Conservation (phyloP, 2,329 filamentous ascomycete genomes). For the Monosporascus sp. region DNA sequence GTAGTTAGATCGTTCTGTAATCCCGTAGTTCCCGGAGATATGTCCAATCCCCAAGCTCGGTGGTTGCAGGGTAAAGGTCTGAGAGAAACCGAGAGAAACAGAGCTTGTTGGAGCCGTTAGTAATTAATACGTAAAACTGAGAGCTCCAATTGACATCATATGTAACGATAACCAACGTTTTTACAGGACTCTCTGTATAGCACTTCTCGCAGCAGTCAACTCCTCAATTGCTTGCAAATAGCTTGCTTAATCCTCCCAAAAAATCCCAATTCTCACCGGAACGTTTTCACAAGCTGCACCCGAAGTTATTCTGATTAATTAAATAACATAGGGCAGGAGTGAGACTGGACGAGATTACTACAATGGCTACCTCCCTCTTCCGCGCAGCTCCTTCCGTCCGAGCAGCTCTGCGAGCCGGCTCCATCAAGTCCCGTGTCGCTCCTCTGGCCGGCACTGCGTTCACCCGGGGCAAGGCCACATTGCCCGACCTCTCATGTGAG, state of each 20-base stretch:
- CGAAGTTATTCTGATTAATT: no score
- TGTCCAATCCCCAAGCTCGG: background rate
- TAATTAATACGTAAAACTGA: background rate
- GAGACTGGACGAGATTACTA: background rate
- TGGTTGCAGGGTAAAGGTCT: background rate
- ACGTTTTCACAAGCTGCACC: no score
- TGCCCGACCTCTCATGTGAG: slow-evolving; percentile 80
- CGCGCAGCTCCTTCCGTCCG: slow-evolving; percentile 63
- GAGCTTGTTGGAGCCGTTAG: background rate
- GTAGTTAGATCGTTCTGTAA: background rate
- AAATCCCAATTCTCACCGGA: no score
- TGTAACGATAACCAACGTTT: no score
- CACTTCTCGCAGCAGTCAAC: no score
- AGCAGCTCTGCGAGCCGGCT: slow-evolving; percentile 64
- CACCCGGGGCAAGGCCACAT: slow-evolving; percentile 80
- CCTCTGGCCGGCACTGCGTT: slow-evolving; percentile 71
- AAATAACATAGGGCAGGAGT: no score
- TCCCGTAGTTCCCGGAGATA: background rate
- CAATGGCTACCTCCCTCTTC: slow-evolving; percentile 73
- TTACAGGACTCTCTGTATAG: no score
- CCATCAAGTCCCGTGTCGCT: slow-evolving; percentile 53
- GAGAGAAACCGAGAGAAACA: background rate
- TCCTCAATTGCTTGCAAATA: no score
- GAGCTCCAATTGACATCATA: background rate
- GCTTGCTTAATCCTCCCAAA: no score